phyloP scores from a whole-genome alignment of 2,329 filamentous ascomycete species.

The Parascedosporium putredinis region DNA sequence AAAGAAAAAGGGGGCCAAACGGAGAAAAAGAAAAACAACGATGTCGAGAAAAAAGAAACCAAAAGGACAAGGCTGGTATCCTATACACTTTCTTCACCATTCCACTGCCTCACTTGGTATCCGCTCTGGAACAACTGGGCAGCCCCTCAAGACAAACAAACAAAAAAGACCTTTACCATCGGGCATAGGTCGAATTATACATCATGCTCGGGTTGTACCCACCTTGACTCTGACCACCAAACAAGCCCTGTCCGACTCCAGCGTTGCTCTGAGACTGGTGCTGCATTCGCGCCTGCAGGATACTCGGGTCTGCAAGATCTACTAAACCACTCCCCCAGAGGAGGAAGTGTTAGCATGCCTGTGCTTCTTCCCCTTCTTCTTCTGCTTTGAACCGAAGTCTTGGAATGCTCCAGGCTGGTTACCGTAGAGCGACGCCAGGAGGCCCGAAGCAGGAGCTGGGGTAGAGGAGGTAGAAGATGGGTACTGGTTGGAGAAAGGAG shows the following conservation, averaged over 20 bases:
- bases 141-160: not conserved
- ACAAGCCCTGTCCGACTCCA: slow-evolving; percentile 80
- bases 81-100: slow-evolving; percentile 1
- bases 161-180: slow-evolving; percentile 45
- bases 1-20: slow-evolving; percentile 11
- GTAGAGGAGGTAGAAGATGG: slow-evolving; percentile 71
- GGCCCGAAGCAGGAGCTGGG: slow-evolving; percentile 80
- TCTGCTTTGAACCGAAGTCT: slow-evolving; percentile 92
- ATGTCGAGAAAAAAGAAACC: slow-evolving; percentile 15
- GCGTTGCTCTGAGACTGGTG: slow-evolving; percentile 73
- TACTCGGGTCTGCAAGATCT: slow-evolving; percentile 99
- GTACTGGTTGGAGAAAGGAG: slow-evolving; percentile 83
- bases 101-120: not conserved
- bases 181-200: slow-evolving; percentile 61
- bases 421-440: slow-evolving; percentile 87
- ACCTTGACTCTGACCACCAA: slow-evolving; percentile 84
- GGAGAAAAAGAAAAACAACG: slow-evolving; percentile 14
- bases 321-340: slow-evolving; percentile 97
- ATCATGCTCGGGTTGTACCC: slow-evolving; percentile 85
- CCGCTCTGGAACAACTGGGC: slow-evolving; percentile 11
- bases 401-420: slow-evolving; percentile 76
- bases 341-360: slow-evolving; percentile 99
- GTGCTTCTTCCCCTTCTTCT: slow-evolving; percentile 99
- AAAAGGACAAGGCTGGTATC: slow-evolving; percentile 11
- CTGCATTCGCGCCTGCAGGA: slow-evolving; percentile 95